Evolutionary conservation across 1,284 basidiomycete genomes (phyloP).

Genomic region (Trichosporon inkin): DNA sequence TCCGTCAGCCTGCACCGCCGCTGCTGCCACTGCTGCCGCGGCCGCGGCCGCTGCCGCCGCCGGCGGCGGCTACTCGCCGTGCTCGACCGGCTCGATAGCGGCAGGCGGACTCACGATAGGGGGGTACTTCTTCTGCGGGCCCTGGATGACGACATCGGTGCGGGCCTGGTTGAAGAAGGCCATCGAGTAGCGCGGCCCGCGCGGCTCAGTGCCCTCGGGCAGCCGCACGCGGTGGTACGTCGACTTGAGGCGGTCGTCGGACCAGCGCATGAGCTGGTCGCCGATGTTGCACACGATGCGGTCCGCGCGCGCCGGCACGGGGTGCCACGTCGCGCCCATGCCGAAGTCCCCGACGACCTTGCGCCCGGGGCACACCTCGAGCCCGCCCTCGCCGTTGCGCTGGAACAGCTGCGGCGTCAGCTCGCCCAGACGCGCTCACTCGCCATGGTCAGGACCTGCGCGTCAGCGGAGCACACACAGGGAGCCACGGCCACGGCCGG

Average conservation of each 20-base stretch:
- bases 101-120: slow-evolving; percentile 27
- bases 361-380: slow-evolving; percentile 38
- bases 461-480: too few relatives aligned
- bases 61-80: background rate
- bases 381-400: slow-evolving; percentile 34
- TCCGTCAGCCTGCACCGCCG: background rate
- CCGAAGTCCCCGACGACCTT: slow-evolving; percentile 38
- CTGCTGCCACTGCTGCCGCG: too few relatives aligned
- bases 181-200: slow-evolving; percentile 32
- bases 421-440: too few relatives aligned
- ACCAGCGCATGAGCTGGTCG: slow-evolving; percentile 38
- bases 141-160: slow-evolving; percentile 31
- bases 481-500: too few relatives aligned
- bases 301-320: slow-evolving; percentile 32
- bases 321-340: slow-evolving; percentile 32
- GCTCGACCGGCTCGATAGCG: too few relatives aligned
- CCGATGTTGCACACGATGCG: slow-evolving; percentile 41
- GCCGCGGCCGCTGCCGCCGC: too few relatives aligned
- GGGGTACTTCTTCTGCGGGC: slow-evolving; percentile 33
- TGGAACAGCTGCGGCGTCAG: slow-evolving; percentile 29
- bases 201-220: slow-evolving; percentile 27
- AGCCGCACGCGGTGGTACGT: slow-evolving; percentile 38
- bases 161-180: slow-evolving; percentile 41
- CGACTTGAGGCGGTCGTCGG: slow-evolving; percentile 35
- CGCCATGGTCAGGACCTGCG: background rate